Percentiles rank a stretch among this genome's conserved stretches.
These are phyloP conservation scores for Nicotiana knightiana DNA, from an alignment of 257 asterid genomes.

Conservation along the genomic window DNA sequence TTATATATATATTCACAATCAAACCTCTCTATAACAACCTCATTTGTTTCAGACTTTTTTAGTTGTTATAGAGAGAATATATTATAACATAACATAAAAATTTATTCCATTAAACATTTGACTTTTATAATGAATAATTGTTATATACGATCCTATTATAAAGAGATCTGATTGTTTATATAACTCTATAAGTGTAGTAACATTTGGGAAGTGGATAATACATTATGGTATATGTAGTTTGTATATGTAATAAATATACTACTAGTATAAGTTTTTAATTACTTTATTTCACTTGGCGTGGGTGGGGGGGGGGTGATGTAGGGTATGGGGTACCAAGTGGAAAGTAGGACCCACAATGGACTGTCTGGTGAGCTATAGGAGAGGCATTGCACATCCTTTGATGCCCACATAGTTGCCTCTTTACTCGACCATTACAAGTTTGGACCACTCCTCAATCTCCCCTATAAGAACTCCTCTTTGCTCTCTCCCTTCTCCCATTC, in stretches of 20 bases:
- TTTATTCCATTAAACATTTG: too few species aligned
- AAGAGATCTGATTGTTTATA: too few species aligned
- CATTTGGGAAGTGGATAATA: background rate
- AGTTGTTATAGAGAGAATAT: too few species aligned
- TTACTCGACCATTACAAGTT: conserved; percentile 44
- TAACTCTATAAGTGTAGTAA: too few species aligned
- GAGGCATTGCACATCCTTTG: conserved; percentile 61
- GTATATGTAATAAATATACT: background rate
- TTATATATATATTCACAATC: too few species aligned
- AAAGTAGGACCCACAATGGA: conserved; percentile 32
- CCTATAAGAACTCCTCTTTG: conserved; percentile 34
- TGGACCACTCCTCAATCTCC: conserved; percentile 31
- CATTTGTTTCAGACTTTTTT: too few species aligned
- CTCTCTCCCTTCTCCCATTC: background rate
- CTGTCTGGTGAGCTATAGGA: conserved; percentile 42
- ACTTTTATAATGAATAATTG: too few species aligned
- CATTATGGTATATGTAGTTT: background rate
- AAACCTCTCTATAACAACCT: too few species aligned
- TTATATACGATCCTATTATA: too few species aligned
- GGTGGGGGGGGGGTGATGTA: background rate
- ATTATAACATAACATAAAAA: too few species aligned
- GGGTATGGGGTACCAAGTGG: conserved; percentile 36
- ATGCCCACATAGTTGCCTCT: conserved; percentile 58
- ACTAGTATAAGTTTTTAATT: background rate
- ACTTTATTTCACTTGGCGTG: background rate